phyloP scores from a whole-genome alignment of 2,329 filamentous ascomycete species.

The Cryphonectria naterciae region DNA sequence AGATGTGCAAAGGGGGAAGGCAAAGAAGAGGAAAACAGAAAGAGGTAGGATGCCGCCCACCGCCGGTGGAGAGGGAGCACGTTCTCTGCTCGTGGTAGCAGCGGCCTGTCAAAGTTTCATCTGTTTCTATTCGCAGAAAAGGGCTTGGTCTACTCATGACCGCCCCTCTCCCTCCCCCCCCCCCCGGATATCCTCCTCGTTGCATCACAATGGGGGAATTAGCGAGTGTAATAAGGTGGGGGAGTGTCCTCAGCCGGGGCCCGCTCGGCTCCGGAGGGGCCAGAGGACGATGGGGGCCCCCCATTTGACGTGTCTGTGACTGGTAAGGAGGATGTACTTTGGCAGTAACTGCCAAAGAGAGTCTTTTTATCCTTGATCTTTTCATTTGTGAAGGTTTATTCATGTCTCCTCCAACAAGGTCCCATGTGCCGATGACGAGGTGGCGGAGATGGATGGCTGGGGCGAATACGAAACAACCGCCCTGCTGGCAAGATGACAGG shows the following conservation, averaged over 20 bases:
- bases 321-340: not conserved
- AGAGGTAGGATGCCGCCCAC: not conserved
- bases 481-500: not conserved
- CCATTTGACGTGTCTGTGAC: not conserved
- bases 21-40: not conserved
- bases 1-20: not conserved
- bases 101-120: slow-evolving; percentile 5
- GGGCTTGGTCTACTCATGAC: not conserved
- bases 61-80: not conserved
- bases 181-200: not conserved
- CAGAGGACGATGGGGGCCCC: not conserved
- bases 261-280: not conserved
- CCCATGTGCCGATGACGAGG: not conserved
- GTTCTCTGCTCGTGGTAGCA: not conserved
- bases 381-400: not conserved
- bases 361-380: no score
- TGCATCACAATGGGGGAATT: not conserved
- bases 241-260: not conserved
- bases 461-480: not conserved
- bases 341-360: not conserved
- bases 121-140: slow-evolving; percentile 1
- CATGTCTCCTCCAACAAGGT: not conserved
- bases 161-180: no score
- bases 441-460: not conserved
- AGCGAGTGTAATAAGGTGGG: not conserved